Base-by-base conservation (phyloP, 1,139 yeast species). In the Zygoascus meyerae region DNA sequence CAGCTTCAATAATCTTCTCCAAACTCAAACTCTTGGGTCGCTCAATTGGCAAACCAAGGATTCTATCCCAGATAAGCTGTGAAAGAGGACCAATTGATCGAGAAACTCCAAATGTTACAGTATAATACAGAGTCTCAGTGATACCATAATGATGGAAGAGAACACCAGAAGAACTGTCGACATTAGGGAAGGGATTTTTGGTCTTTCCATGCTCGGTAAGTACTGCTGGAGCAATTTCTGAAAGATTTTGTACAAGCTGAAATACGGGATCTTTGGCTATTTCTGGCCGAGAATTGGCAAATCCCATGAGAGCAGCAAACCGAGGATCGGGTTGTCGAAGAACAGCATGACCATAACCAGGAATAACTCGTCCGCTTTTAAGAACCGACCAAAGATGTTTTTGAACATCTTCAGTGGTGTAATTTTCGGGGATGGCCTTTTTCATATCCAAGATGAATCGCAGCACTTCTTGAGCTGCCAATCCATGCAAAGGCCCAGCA, bases 141-240 rank as follows among this genome's bases (percentile, higher is more conserved):
- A 92, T 79, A 59, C 97, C 97, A 76, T 90, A 92, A 81, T 92
- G 89, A 74, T 90, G 95, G 75, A 92, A 82, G 63, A 92, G 75
- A 59, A 90, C 95, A 75, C 97, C 97, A 47, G 97, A 89, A 74
- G 87, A 95, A 51, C 97, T 86, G 73, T 90, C 97, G 62, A 90
- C 97, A 71, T 90, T 90, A 72, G 97, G 97, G 92, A 92, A 89
- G 74, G 97, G 97, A 81, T 89, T 90, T 81, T 87, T 86, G 67
- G 97, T 89, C 81, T 90, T 90, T 72, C 97, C 97, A 72, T 90
- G 97, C 76, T 87, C 79, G 66, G 94, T 84, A 68, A 90, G 79
- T 54, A 90, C 97, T 62, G 79, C 84, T 68, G 97, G 97, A 55
- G 97, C 97, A 65, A 90, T 92, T 69, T 89, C 90, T 72, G 89